phyloP scores from a whole-genome alignment of 495 filamentous ascomycete species.

The Hyaloscypha bicolor region DNA sequence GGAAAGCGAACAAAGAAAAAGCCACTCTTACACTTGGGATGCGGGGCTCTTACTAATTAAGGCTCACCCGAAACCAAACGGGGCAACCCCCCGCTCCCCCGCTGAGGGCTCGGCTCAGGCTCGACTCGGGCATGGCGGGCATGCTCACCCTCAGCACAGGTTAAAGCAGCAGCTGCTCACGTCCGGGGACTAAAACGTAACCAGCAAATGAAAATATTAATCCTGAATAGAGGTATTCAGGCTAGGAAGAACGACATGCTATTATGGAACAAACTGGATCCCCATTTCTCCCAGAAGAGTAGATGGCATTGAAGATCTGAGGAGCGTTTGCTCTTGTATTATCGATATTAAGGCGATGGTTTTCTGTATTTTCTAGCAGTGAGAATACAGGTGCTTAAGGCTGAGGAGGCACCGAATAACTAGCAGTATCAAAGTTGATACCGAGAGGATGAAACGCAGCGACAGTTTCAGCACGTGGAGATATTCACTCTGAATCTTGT shows the following conservation, averaged over 20 bases:
- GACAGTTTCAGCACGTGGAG: neutral
- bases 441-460: neutral
- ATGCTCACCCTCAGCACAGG: too few species aligned
- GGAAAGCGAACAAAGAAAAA: too few species aligned
- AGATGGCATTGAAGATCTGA: slow-evolving; percentile 68
- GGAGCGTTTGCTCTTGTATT: slow-evolving; percentile 51
- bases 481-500: too few species aligned
- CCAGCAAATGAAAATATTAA: too few species aligned
- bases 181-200: too few species aligned
- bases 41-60: too few species aligned
- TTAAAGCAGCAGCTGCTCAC: too few species aligned
- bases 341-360: slow-evolving; percentile 29
- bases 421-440: neutral
- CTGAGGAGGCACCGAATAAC: neutral
- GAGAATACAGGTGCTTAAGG: neutral
- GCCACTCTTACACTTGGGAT: too few species aligned
- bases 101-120: too few species aligned
- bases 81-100: too few species aligned
- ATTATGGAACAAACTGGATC: slow-evolving; percentile 68
- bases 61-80: too few species aligned
- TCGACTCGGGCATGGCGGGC: too few species aligned
- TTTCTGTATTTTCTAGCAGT: neutral
- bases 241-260: slow-evolving; percentile 62
- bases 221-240: neutral
- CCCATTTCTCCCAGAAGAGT: slow-evolving; percentile 71